Conservation (phyloP, 495 filamentous ascomycete species). For the Tuber brumale region DNA sequence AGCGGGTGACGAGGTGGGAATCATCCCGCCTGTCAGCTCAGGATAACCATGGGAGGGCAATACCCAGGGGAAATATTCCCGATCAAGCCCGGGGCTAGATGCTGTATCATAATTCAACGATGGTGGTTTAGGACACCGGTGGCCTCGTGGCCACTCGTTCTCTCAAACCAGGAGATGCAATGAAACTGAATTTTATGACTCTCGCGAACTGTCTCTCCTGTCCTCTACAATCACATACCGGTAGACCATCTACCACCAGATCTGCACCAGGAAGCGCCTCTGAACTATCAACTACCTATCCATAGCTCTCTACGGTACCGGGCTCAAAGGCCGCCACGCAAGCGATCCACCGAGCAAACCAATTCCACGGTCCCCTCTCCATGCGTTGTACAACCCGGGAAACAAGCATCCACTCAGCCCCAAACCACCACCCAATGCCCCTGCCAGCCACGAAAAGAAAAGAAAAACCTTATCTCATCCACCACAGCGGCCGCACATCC, state of each 20-base stretch:
- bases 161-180: neutral
- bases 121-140: neutral
- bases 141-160: neutral
- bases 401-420: slow-evolving; percentile 3
- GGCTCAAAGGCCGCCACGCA: neutral
- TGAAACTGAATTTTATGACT: neutral
- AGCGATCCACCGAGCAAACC: neutral
- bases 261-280: neutral
- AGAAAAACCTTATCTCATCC: neutral
- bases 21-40: slow-evolving; percentile 95
- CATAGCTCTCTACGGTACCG: neutral
- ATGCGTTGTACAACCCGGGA: neutral
- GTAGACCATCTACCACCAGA: neutral
- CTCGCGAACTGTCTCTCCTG: neutral
- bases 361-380: neutral
- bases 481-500: neutral
- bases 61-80: neutral
- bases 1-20: slow-evolving; percentile 80
- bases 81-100: neutral
- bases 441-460: neutral
- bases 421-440: neutral
- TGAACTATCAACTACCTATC: neutral
- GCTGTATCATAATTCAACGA: neutral
- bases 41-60: slow-evolving; percentile 46
- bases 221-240: neutral